Conservation (phyloP, 192 early-diverging fungal species). For the Backusella australiensis region DNA sequence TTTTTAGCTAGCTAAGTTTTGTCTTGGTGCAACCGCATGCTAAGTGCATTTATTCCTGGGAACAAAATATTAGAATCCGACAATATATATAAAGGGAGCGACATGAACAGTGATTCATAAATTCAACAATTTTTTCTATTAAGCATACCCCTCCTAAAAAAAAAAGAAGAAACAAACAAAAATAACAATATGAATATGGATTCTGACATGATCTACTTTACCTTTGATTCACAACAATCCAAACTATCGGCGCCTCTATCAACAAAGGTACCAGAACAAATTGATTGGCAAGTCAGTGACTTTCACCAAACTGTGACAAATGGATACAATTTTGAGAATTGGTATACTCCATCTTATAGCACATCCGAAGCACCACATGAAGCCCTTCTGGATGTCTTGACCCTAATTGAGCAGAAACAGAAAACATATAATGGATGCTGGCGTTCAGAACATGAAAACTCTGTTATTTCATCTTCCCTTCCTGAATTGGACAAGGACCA, state of each 20-base stretch:
- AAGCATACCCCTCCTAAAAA: background rate
- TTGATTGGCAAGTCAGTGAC: background rate
- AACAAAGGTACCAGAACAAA: slow-evolving; percentile 1
- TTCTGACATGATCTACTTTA: background rate
- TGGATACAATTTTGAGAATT: background rate
- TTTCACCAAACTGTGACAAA: background rate
- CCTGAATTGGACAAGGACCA: background rate
- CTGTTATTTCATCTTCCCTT: background rate
- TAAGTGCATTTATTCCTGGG: background rate
- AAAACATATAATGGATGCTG: background rate
- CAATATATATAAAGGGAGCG: background rate
- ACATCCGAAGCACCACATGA: background rate
- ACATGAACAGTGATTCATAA: background rate
- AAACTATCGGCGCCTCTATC: background rate
- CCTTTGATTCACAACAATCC: background rate
- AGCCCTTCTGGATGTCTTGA: background rate
- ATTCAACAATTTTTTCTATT: background rate
- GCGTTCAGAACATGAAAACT: background rate
- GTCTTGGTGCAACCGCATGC: background rate
- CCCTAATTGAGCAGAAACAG: background rate
- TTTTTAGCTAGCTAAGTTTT: background rate
- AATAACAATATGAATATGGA: background rate
- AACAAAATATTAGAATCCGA: background rate
- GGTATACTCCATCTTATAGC: background rate
- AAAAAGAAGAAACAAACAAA: background rate